Conservation (phyloP, 2,329 filamentous ascomycete genomes). For the Trichoderma asperellum region DNA sequence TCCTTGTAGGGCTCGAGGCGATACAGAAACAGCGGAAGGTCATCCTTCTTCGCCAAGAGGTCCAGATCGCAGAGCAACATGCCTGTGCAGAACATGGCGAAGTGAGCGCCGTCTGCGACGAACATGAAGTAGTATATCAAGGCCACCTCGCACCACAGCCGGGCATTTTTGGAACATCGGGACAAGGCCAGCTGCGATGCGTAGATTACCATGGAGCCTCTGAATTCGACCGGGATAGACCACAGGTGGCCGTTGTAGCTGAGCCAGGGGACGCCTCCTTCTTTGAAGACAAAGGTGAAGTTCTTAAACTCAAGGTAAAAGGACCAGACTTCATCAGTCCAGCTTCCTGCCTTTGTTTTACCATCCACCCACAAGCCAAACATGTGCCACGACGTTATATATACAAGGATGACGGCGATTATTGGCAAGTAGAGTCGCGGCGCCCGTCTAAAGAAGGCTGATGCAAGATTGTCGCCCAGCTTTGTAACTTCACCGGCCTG, state of each 20-base stretch:
- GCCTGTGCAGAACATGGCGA: conserved; percentile 62
- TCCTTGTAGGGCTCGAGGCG: conserved; percentile 53
- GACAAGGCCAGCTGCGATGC: conserved; percentile 61
- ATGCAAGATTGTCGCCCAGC: conserved; percentile 50
- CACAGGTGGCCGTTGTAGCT: conserved; percentile 61
- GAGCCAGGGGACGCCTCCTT: conserved; percentile 58
- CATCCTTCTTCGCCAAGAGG: conserved; percentile 52
- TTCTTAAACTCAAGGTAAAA: conserved; percentile 65
- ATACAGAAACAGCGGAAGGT: conserved; percentile 55
- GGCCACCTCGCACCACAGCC: conserved; percentile 56
- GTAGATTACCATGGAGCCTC: conserved; percentile 67
- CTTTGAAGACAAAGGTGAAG: conserved; percentile 68
- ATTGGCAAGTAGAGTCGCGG: conserved; percentile 56
- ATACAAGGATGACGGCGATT: conserved; percentile 58
- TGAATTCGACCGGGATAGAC: conserved; percentile 67
- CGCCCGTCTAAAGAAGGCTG: conserved; percentile 55
- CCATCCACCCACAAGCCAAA: conserved; percentile 52
- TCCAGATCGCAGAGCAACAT: conserved; percentile 67
- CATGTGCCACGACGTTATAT: conserved; percentile 55
- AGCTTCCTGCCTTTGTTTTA: conserved; percentile 45
- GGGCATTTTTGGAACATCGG: conserved; percentile 55
- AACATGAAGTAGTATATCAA: conserved; percentile 70
- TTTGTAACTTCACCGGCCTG: conserved; percentile 48
- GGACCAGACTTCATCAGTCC: conserved; percentile 54
- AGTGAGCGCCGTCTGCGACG: conserved; percentile 66